A percentile compares a stretch with the other conserved stretches of the same genome.
These are phyloP conservation scores for Elaeis guineensis DNA, from an alignment of 176 grass and related monocot genomes.

Conservation along the genomic window DNA sequence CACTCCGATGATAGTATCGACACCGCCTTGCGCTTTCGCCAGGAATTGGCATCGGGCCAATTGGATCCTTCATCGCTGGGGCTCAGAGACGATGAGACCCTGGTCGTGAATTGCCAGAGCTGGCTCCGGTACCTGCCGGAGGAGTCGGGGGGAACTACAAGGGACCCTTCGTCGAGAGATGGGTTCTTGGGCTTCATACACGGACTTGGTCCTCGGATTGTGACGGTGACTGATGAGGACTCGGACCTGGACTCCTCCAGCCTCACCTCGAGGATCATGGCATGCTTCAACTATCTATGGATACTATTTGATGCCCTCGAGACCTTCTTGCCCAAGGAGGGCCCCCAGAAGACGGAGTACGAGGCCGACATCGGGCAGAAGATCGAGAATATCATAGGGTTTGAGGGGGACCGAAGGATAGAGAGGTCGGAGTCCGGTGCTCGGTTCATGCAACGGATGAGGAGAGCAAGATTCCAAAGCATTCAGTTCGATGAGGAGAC, in stretches of 20 bases:
- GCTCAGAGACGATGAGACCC: slow-evolving; percentile 3
- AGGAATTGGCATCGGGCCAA: neutral
- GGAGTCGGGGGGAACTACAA: neutral
- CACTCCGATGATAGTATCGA: too few relatives aligned
- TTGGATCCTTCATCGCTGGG: slow-evolving; percentile 7
- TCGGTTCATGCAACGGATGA: slow-evolving; percentile 5
- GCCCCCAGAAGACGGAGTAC: slow-evolving; percentile 14
- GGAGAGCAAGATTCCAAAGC: neutral
- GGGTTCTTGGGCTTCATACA: slow-evolving; percentile 20
- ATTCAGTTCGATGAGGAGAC: slow-evolving; percentile 9
- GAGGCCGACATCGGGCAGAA: slow-evolving; percentile 19
- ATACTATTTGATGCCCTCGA: slow-evolving; percentile 23
- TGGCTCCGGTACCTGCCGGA: slow-evolving; percentile 22
- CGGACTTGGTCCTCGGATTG: slow-evolving; percentile 1
- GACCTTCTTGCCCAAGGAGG: slow-evolving; percentile 24
- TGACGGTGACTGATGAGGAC: slow-evolving; percentile 21
- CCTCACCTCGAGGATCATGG: slow-evolving; percentile 18
- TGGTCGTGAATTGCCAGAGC: slow-evolving; percentile 23
- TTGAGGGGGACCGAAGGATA: slow-evolving; percentile 9
- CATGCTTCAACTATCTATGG: slow-evolving; percentile 28
- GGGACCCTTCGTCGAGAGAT: neutral
- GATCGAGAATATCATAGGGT: slow-evolving; percentile 20
- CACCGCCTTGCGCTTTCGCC: neutral
- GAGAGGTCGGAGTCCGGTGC: slow-evolving; percentile 13
- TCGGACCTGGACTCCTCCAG: slow-evolving; percentile 11